phyloP scores from a whole-genome alignment of 257 asterid genomes.

The Echium plantagineum region DNA sequence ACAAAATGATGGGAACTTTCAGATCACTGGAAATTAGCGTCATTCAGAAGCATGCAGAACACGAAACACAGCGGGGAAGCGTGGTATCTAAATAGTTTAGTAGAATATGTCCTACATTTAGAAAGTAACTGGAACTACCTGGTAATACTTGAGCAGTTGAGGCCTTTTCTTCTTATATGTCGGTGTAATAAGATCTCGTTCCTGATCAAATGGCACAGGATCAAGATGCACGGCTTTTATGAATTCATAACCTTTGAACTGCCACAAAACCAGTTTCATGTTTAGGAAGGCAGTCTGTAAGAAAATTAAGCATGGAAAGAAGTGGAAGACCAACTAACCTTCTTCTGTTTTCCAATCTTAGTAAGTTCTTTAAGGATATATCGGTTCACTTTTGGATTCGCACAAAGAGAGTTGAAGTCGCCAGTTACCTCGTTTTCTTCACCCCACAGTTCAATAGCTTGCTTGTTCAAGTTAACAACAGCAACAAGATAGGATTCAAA shows the following conservation, averaged over 20 bases:
- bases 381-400: slow-evolving; percentile 47
- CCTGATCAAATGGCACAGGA: slow-evolving; percentile 87
- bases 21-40: too few species aligned
- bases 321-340: slow-evolving; percentile 29
- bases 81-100: neutral
- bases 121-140: slow-evolving; percentile 28
- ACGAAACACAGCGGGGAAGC: neutral
- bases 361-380: slow-evolving; percentile 60
- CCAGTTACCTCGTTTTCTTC: slow-evolving; percentile 47
- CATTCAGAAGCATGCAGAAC: too few species aligned
- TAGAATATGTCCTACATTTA: neutral
- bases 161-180: slow-evolving; percentile 94
- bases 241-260: slow-evolving; percentile 88
- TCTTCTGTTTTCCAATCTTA: slow-evolving; percentile 60
- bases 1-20: too few species aligned
- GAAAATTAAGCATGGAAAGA: neutral
- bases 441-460: slow-evolving; percentile 68
- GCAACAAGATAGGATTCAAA: slow-evolving; percentile 87
- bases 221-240: slow-evolving; percentile 85
- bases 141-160: slow-evolving; percentile 74
- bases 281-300: slow-evolving; percentile 9
- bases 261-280: slow-evolving; percentile 14
- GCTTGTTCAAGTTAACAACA: slow-evolving; percentile 56
- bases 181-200: slow-evolving; percentile 88
- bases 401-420: slow-evolving; percentile 56